Conservation (phyloP, 441 rosid species). For the Pelargonium fulgidum region DNA sequence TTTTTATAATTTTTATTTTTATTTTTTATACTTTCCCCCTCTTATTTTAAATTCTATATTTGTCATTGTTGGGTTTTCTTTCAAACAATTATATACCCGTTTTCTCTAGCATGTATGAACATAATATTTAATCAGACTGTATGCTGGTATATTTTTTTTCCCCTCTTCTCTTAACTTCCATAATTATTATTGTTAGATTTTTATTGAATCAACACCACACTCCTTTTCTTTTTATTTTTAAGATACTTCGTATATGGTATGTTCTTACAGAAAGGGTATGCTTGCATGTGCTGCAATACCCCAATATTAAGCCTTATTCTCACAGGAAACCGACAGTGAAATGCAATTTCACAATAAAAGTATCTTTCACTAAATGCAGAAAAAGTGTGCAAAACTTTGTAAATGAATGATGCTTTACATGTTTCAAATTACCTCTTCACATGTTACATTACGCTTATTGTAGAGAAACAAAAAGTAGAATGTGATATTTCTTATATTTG, state of each 20-base stretch:
- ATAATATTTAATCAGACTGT: background rate
- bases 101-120: background rate
- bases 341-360: background rate
- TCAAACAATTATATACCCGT: background rate
- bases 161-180: background rate
- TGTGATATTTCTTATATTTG: too few species aligned
- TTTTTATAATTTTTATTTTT: slow-evolving; percentile 26
- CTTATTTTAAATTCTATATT: background rate
- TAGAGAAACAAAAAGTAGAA: too few species aligned
- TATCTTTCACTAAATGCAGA: background rate
- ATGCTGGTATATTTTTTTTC: background rate
- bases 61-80: background rate
- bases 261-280: background rate
- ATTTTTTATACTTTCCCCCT: background rate
- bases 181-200: background rate
- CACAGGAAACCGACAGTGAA: background rate
- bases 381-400: background rate
- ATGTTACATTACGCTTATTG: background rate
- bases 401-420: background rate
- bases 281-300: background rate
- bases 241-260: background rate
- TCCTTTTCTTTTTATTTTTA: background rate
- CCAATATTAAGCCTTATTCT: background rate
- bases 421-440: background rate
- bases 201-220: background rate